Conservation (phyloP, 2,329 filamentous ascomycete genomes). For the Chaetomium sp. region DNA sequence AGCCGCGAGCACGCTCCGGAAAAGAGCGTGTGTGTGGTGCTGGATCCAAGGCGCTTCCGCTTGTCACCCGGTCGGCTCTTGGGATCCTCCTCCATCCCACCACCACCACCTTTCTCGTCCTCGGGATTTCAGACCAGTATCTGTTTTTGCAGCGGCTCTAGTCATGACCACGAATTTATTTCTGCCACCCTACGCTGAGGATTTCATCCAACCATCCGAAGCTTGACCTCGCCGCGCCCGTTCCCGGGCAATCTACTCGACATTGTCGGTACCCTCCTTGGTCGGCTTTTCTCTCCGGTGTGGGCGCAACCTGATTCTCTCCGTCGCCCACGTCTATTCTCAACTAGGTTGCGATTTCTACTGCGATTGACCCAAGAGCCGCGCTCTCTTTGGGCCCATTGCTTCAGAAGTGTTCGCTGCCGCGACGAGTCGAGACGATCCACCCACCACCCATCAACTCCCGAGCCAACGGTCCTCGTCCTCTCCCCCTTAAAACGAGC, state of each 20-base stretch:
- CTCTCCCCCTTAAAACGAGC: background rate
- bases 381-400: background rate
- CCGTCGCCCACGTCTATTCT: background rate
- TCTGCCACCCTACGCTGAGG: conserved; percentile 11
- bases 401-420: background rate
- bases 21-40: conserved; percentile 13
- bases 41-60: conserved; percentile 17
- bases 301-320: conserved; percentile 3
- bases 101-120: conserved; percentile 6
- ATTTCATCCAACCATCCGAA: conserved; percentile 14
- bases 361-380: conserved; percentile 10
- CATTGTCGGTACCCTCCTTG: background rate
- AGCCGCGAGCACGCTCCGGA: conserved; percentile 17
- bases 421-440: conserved; percentile 5
- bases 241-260: background rate
- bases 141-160: conserved; percentile 3
- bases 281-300: background rate
- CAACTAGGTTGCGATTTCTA: background rate
- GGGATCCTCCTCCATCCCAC: conserved; percentile 12
- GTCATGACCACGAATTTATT: conserved; percentile 19
- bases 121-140: conserved; percentile 6
- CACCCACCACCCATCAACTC: background rate
- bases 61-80: conserved; percentile 12
- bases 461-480: background rate
- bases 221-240: conserved; percentile 8